These are phyloP conservation scores for Brasilioporus rufonigricans DNA, from an alignment of 768 basidiomycete species.

Conservation along the genomic window DNA sequence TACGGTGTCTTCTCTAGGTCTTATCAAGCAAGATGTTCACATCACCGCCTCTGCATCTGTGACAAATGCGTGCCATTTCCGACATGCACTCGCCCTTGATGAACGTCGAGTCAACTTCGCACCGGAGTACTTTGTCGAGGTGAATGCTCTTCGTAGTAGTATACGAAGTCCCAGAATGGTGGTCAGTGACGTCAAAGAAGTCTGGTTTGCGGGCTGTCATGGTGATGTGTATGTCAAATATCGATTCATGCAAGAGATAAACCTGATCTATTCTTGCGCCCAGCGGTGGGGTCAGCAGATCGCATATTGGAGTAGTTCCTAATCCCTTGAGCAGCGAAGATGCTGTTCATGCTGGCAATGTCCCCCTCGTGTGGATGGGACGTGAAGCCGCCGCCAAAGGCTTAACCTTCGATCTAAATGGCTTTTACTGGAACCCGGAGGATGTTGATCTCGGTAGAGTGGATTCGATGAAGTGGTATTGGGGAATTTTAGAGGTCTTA, in stretches of 20 bases:
- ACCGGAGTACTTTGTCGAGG: constrained; percentile 11
- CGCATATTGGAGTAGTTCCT: no score
- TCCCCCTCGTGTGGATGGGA: constrained; percentile 10
- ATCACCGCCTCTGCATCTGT: constrained; percentile 5
- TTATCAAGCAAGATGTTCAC: constrained; percentile 1
- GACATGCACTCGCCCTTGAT: constrained; percentile 15
- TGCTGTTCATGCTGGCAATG: constrained; percentile 2
- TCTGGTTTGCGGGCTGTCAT: constrained; percentile 13
- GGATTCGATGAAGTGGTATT: background rate
- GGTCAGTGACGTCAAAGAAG: constrained; percentile 7
- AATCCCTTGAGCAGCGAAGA: background rate
- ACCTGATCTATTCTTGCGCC: background rate
- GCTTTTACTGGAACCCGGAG: background rate
- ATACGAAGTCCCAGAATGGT: background rate
- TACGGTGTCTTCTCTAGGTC: constrained; percentile 11
- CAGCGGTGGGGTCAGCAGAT: constrained; percentile 1
- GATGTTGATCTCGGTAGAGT: constrained; percentile 5
- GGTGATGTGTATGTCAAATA: constrained; percentile 6
- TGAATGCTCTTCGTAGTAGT: background rate
- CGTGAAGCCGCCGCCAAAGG: constrained; percentile 6
- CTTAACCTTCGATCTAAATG: background rate
- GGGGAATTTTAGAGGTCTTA: background rate
- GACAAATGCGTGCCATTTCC: constrained; percentile 11
- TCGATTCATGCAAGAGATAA: background rate
- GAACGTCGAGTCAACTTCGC: constrained; percentile 15